A percentile compares a stretch with the other conserved stretches of the same genome.
phyloP scores from a whole-genome alignment of 805 yeast species.

The Nakazawaea siamensis region DNA sequence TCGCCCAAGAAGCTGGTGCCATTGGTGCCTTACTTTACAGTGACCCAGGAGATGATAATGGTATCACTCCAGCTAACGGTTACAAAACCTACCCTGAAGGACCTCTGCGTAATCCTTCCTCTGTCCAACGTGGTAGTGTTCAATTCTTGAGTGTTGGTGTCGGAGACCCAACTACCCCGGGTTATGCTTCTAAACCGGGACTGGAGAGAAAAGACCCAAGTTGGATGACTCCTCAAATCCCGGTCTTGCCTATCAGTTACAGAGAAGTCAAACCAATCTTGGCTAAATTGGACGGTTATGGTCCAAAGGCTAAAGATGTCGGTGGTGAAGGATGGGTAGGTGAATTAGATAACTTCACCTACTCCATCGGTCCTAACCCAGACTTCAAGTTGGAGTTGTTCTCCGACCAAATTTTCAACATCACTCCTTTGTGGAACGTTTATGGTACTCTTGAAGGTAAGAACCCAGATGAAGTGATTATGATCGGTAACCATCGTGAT shows the following conservation, averaged over 20 bases:
- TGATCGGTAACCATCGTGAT: slow-evolving; percentile 73
- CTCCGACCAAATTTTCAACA: slow-evolving; percentile 53
- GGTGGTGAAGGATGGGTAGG: slow-evolving; percentile 18
- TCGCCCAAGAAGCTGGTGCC: slow-evolving; percentile 68
- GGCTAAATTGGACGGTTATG: slow-evolving; percentile 48
- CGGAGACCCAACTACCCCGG: slow-evolving; percentile 79
- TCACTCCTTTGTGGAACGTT: slow-evolving; percentile 55
- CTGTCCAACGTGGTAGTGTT: slow-evolving; percentile 73
- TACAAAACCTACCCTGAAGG: slow-evolving; percentile 65
- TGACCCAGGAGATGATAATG: slow-evolving; percentile 62
- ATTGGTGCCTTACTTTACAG: slow-evolving; percentile 58
- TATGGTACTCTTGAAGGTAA: slow-evolving; percentile 53
- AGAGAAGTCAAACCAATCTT: slow-evolving; percentile 58
- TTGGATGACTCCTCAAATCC: slow-evolving; percentile 51
- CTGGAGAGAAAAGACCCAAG: slow-evolving; percentile 42
- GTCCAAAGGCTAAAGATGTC: slow-evolving; percentile 24
- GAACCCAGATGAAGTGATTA: slow-evolving; percentile 42
- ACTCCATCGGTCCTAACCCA: slow-evolving; percentile 47
- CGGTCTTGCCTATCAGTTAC: slow-evolving; percentile 62
- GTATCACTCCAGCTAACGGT: slow-evolving; percentile 45
- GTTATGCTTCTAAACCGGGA: slow-evolving; percentile 46
- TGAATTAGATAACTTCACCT: slow-evolving; percentile 46
- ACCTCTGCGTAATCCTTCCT: slow-evolving; percentile 68
- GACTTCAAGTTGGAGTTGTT: slow-evolving; percentile 40
- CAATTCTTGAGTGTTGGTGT: slow-evolving; percentile 53